A percentile compares a stretch with the other conserved stretches of the same genome.
These are phyloP conservation scores for Salix suchowensis DNA, from an alignment of 345 rosid genomes.

Conservation along the genomic window DNA sequence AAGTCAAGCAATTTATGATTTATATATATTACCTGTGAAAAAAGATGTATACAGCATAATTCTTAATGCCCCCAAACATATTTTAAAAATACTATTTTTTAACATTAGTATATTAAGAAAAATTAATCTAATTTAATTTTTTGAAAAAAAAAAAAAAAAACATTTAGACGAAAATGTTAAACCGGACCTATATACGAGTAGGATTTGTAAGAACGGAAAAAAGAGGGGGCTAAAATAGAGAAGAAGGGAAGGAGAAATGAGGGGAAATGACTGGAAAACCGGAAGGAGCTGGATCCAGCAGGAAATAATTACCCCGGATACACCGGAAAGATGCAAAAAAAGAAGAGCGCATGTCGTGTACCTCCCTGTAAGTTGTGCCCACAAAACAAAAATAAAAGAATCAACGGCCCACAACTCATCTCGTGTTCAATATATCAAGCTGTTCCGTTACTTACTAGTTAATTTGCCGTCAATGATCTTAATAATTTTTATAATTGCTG, in stretches of 20 bases:
- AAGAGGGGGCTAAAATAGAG: background rate
- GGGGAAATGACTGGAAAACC: conserved; percentile 9
- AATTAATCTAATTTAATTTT: no score
- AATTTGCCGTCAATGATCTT: no score
- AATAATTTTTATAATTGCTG: no score
- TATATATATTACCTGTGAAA: no score
- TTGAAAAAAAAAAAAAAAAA: no score
- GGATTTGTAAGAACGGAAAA: background rate
- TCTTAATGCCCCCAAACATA: no score
- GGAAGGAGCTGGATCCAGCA: conserved; percentile 9
- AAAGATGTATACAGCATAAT: no score
- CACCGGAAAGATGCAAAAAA: background rate
- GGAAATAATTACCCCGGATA: background rate
- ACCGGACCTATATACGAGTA: background rate
- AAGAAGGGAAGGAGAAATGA: background rate
- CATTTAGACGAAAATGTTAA: no score
- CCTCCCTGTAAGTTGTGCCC: conserved; percentile 14
- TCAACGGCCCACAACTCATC: conserved; percentile 23
- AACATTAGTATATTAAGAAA: no score
- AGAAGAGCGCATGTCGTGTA: conserved; percentile 17
- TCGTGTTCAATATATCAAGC: conserved; percentile 1
- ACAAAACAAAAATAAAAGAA: background rate
- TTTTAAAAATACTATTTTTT: no score
- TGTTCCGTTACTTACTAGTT: no score
- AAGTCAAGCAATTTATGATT: background rate